These are phyloP conservation scores for Termitomyces sp. DNA, from an alignment of 768 basidiomycete genomes.

Conservation along the genomic window DNA sequence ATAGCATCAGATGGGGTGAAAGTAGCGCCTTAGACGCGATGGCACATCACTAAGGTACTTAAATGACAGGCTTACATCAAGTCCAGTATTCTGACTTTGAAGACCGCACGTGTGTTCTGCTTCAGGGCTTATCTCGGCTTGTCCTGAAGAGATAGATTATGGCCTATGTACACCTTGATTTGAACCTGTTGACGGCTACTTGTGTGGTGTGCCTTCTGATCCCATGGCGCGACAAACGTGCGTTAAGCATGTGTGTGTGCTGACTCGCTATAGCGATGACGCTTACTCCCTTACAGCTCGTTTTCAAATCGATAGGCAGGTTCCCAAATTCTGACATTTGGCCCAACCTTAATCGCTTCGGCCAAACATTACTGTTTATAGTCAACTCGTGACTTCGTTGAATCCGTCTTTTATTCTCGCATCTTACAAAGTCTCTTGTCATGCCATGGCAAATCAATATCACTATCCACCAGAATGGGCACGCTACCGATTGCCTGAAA, in stretches of 20 bases:
- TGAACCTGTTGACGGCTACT: neutral
- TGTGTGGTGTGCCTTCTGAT: neutral
- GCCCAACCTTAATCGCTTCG: no score
- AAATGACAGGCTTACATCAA: neutral
- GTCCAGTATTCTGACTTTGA: neutral
- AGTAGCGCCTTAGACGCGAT: neutral
- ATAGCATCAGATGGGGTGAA: neutral
- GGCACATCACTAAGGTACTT: neutral
- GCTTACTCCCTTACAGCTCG: neutral
- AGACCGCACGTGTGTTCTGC: conserved; percentile 3
- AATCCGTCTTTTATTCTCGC: no score
- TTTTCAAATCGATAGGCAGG: no score
- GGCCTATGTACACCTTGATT: neutral
- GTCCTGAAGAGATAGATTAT: neutral
- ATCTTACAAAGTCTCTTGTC: no score
- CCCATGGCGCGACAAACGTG: conserved; percentile 2
- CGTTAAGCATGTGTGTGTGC: conserved; percentile 1
- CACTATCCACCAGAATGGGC: no score
- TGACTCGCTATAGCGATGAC: neutral
- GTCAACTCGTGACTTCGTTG: no score
- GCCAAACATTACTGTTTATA: no score
- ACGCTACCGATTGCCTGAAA: no score
- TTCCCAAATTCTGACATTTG: no score
- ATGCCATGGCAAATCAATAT: no score
- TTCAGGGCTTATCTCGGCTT: neutral